phyloP scores from a whole-genome alignment of 805 yeast genomes.

The Hyphopichia homilentoma region DNA sequence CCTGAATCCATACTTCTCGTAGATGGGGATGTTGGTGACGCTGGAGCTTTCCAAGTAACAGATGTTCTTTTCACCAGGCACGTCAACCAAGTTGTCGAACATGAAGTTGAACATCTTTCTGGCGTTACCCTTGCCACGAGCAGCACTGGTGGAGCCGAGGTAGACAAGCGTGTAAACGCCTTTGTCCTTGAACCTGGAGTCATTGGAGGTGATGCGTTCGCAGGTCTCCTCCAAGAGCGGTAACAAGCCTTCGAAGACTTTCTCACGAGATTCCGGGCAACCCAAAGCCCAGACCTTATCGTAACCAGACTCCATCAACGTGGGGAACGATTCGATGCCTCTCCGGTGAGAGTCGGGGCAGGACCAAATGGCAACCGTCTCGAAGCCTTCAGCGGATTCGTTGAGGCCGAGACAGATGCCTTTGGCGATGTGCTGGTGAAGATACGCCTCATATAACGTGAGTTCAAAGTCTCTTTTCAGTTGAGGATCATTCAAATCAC shows the following conservation, averaged over 20 bases:
- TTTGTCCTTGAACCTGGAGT: slow-evolving; percentile 33
- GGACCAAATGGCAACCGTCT: slow-evolving; percentile 55
- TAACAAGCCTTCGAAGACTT: slow-evolving; percentile 49
- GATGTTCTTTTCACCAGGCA: slow-evolving; percentile 24
- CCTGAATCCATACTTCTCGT: slow-evolving; percentile 48
- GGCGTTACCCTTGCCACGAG: slow-evolving; percentile 57
- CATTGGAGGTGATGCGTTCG: slow-evolving; percentile 41
- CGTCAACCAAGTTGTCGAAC: slow-evolving; percentile 45
- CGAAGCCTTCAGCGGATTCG: slow-evolving; percentile 41
- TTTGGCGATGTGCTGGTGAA: slow-evolving; percentile 45
- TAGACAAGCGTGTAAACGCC: slow-evolving; percentile 42
- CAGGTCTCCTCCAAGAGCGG: slow-evolving; percentile 48
- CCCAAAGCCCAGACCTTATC: slow-evolving; percentile 47
- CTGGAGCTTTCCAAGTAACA: slow-evolving; percentile 51
- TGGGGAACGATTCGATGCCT: slow-evolving; percentile 44
- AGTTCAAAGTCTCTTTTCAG: slow-evolving; percentile 25
- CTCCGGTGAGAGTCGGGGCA: slow-evolving; percentile 40
- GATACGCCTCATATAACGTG: slow-evolving; percentile 47
- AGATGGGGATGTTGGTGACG: slow-evolving; percentile 46
- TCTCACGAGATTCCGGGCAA: slow-evolving; percentile 45
- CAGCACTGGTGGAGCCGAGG: slow-evolving; percentile 39
- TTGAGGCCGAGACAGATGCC: slow-evolving; percentile 50
- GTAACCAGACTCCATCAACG: slow-evolving; percentile 51
- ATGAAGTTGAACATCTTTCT: slow-evolving; percentile 47
- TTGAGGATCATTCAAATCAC: slow-evolving; percentile 19